Conservation (phyloP, 2,329 filamentous ascomycete genomes). For the Orbilia brochopaga region DNA sequence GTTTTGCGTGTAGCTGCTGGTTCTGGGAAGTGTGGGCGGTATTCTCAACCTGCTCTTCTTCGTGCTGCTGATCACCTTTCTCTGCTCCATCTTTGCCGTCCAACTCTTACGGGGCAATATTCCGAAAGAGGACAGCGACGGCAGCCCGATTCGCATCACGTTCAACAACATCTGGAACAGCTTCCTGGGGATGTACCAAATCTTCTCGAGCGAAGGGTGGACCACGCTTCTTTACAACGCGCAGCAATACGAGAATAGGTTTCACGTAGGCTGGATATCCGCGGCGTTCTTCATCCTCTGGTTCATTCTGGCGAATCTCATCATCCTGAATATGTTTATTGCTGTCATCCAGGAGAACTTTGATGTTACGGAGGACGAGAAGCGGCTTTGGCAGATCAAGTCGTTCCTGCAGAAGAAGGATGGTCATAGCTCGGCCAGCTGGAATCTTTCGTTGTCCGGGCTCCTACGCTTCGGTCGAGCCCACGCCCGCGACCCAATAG, state of each 20-base stretch:
- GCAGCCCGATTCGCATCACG: conserved; percentile 70
- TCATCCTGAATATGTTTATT: conserved; percentile 99
- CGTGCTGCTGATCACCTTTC: conserved; percentile 91
- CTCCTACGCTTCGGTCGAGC: conserved; percentile 70
- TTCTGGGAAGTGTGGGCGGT: conserved; percentile 89
- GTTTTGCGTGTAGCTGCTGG: conserved; percentile 63
- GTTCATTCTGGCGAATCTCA: conserved; percentile 95
- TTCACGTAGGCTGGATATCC: conserved; percentile 86
- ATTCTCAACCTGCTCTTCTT: conserved; percentile 94
- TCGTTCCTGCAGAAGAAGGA: conserved; percentile 93
- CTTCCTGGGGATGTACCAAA: conserved; percentile 96
- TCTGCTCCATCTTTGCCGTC: conserved; percentile 89
- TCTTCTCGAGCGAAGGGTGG: conserved; percentile 96
- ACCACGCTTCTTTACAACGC: conserved; percentile 83
- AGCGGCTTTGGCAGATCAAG: conserved; percentile 93
- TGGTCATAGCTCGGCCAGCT: conserved; percentile 67
- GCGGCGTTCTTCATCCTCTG: conserved; percentile 89
- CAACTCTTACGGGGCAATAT: conserved; percentile 92
- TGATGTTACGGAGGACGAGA: conserved; percentile 97
- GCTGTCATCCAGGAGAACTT: conserved; percentile 99
- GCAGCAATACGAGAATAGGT: conserved; percentile 70
- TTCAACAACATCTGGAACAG: conserved; percentile 94
- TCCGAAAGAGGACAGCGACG: conserved; percentile 67
- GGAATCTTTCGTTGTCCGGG: conserved; percentile 77
- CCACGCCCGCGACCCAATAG: conserved; percentile 77